Evolutionary conservation across 2,329 filamentous ascomycete species (phyloP).

Genomic region (Boeremia lycopersici): DNA sequence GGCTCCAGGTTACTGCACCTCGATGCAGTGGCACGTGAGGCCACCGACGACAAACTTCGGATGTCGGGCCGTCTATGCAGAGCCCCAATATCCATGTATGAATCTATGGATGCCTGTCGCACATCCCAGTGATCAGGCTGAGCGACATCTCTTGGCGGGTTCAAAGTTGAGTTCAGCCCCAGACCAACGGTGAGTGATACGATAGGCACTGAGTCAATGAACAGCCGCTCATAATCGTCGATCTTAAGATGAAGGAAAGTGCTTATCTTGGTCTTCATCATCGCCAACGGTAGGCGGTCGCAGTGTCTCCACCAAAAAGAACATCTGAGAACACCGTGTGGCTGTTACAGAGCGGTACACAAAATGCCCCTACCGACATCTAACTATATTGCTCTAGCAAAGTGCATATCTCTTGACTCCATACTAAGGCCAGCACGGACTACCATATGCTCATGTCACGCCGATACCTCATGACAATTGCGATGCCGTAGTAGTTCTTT

Average conservation of each 20-base stretch:
- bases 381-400: constrained; percentile 28
- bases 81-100: constrained; percentile 16
- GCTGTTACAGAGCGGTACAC: constrained; percentile 16
- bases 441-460: constrained; percentile 31
- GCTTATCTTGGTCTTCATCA: background rate
- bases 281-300: background rate
- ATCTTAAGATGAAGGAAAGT: background rate
- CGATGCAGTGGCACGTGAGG: constrained; percentile 16
- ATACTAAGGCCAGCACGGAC: constrained; percentile 28
- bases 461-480: constrained; percentile 16
- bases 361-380: constrained; percentile 10
- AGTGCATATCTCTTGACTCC: constrained; percentile 24
- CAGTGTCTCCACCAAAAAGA: constrained; percentile 8
- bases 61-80: constrained; percentile 15
- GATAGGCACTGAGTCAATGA: background rate
- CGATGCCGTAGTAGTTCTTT: constrained; percentile 18
- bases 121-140: constrained; percentile 3
- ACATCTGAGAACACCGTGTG: constrained; percentile 6
- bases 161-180: constrained; percentile 3
- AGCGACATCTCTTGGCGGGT: constrained; percentile 6
- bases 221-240: background rate
- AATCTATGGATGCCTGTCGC: constrained; percentile 6
- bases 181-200: background rate
- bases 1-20: constrained; percentile 15
- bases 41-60: constrained; percentile 8